A percentile compares a stretch with the other conserved stretches of the same genome.
These are phyloP conservation scores for Tricholoma bakamatsutake DNA, from an alignment of 768 basidiomycete genomes.

Conservation along the genomic window DNA sequence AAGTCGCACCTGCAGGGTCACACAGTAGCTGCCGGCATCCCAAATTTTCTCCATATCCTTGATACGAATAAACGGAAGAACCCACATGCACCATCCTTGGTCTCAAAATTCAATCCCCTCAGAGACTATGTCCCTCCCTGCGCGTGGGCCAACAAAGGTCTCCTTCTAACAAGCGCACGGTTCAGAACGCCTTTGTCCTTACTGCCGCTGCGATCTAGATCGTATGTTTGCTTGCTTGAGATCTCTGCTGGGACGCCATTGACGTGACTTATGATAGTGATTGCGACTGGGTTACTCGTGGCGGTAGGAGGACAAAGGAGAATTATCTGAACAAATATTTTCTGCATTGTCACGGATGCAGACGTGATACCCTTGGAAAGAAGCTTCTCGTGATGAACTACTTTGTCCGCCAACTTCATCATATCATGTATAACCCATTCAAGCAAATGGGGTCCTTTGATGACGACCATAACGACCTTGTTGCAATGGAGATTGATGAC, in stretches of 20 bases:
- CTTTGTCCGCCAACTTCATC: neutral
- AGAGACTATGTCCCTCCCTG: constrained; percentile 13
- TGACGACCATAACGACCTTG: neutral
- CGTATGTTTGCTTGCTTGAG: constrained; percentile 1
- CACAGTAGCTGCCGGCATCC: neutral
- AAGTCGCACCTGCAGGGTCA: constrained; percentile 1
- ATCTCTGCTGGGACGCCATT: neutral
- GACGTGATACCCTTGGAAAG: constrained; percentile 10
- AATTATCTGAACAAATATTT: constrained; percentile 8
- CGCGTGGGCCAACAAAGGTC: constrained; percentile 14
- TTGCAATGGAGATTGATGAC: constrained; percentile 7
- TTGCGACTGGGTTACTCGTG: constrained; percentile 10
- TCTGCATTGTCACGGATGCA: constrained; percentile 11
- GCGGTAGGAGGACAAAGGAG: constrained; percentile 2
- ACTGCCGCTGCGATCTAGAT: neutral
- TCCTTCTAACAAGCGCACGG: constrained; percentile 11
- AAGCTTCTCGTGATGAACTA: constrained; percentile 11
- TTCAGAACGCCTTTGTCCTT: constrained; percentile 11
- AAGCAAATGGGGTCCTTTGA: neutral
- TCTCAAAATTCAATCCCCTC: constrained; percentile 19
- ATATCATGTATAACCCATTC: neutral
- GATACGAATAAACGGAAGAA: constrained; percentile 14
- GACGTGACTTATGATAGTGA: constrained; percentile 1
- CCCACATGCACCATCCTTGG: constrained; percentile 17
- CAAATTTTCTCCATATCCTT: constrained; percentile 11